A percentile compares a stretch with the other conserved stretches of the same genome.
phyloP scores from a whole-genome alignment of 1,139 yeast species.

The Blastobotrys buckinghamii region DNA sequence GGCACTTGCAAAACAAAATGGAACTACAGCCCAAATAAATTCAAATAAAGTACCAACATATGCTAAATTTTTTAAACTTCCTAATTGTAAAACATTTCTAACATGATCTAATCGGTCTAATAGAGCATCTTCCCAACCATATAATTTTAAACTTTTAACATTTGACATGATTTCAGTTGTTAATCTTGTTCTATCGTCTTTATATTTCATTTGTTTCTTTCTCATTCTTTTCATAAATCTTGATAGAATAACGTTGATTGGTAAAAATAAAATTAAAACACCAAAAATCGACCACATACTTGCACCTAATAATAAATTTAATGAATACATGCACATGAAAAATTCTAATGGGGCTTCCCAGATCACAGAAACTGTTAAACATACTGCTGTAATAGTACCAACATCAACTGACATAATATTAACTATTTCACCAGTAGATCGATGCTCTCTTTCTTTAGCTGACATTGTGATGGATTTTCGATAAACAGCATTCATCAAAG shows the following conservation, averaged over 20 bases:
- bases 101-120: slow-evolving; percentile 46
- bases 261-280: slow-evolving; percentile 51
- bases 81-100: slow-evolving; percentile 80
- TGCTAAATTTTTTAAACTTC: slow-evolving; percentile 52
- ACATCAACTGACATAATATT: slow-evolving; percentile 63
- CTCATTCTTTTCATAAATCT: slow-evolving; percentile 44
- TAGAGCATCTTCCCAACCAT: slow-evolving; percentile 72
- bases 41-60: slow-evolving; percentile 40
- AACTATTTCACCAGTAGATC: slow-evolving; percentile 90
- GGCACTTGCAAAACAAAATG: slow-evolving; percentile 58
- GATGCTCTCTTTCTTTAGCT: slow-evolving; percentile 67
- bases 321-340: slow-evolving; percentile 46
- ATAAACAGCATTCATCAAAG: slow-evolving; percentile 69
- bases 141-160: slow-evolving; percentile 63
- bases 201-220: slow-evolving; percentile 70
- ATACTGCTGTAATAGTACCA: slow-evolving; percentile 54
- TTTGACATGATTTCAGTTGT: slow-evolving; percentile 58
- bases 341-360: slow-evolving; percentile 58
- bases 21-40: slow-evolving; percentile 61
- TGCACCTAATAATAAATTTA: slow-evolving; percentile 54
- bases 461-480: slow-evolving; percentile 73
- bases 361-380: slow-evolving; percentile 48
- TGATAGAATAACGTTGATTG: slow-evolving; percentile 49
- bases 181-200: slow-evolving; percentile 53
- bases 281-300: slow-evolving; percentile 57